Evolutionary conservation across 192 early-diverging fungal genomes (phyloP), one percentile per base, ranked within the genome.

Genomic region (Blastocladiella britannica): DNA sequence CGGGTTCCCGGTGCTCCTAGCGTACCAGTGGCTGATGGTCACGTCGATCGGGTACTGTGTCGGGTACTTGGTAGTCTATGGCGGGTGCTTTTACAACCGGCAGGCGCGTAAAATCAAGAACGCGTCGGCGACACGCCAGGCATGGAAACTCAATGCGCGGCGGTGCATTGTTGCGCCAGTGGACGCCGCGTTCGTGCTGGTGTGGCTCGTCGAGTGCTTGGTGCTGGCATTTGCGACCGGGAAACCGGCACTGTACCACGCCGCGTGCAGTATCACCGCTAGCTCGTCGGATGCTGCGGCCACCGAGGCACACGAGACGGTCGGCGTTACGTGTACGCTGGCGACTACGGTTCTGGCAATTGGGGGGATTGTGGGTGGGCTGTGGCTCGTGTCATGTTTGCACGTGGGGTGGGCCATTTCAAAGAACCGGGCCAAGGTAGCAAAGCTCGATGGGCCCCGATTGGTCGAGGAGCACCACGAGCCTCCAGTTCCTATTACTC

Each of bases 391-490:
- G 15, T 47, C 37, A 1, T 47, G 0, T 47, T 20, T 47, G 37
- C n/a, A n/a, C n/a, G n/a, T n/a, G n/a, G n/a, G n/a, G n/a, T n/a
- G n/a, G n/a, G n/a, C 15, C 15, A 47, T 47, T 15, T 47, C 15
- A 20, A 47, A 47, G 37, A 47, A 47, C 37, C 37, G n/a, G 37
- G 37, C 37, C 37, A 47, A 47, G 37, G n/a, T 47, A n/a, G n/a
- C n/a, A n/a, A n/a, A n/a, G n/a, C n/a, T n/a, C n/a, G n/a, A n/a
- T n/a, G n/a, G n/a, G n/a, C n/a, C n/a, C n/a, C n/a, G n/a, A n/a
- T n/a, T n/a, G n/a, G n/a, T n/a, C n/a, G n/a, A n/a, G n/a, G n/a
- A n/a, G n/a, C n/a, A n/a, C n/a, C n/a, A n/a, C n/a, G n/a, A n/a
- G n/a, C n/a, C n/a, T n/a, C n/a, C n/a, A n/a, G n/a, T n/a, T n/a